Evolutionary conservation across 2,329 filamentous ascomycete species (phyloP), one percentile per base, ranked within the genome.

Genomic region (Aspergillus brunneoviolaceus): DNA sequence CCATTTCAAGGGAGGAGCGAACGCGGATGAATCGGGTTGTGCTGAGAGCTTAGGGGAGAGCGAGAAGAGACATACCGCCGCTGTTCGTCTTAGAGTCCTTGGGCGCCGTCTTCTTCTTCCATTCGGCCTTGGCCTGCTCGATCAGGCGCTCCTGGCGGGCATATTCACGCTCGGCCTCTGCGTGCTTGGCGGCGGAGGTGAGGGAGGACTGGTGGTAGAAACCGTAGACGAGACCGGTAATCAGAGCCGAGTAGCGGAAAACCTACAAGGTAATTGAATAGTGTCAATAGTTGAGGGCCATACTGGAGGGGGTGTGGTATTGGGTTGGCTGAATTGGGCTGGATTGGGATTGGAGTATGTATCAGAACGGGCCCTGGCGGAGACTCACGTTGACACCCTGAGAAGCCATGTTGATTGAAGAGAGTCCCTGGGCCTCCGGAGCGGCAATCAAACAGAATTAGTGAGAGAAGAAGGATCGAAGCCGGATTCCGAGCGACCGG

Each of bases 211-310:
- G 95, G 84, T 96, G 94, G 80, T 89, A 91, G 83, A 96, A 87
- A 78, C 95, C 95, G 84, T 99, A 99, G 82, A 96, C 89, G 76
- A 98, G 82, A 77, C 95, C 95, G 74, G 92, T 84, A 74, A 88
- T 90, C 69, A 99, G 90, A 76, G 93, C 93, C 75, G 92, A 94
- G 86, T 94, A 99, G 81, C 95, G 93, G 79, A 98, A 87, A 79
- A 99, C 94, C 95, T 99, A 79, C 55, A 71, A 39, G 64, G 59
- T 25, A 54, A 55, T 31, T 51, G 47, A 21, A 50, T 48, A 42
- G 29, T 35, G 63, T 68, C 57, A 68, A 60, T 63, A 62, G 51
- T 53, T 39, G 51, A 51, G 60, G 51, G 51, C 39, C 16, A 19
- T 16, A n/a, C 39, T 45, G 16, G 39, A 16, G 12, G 12, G 16